phyloP scores from a whole-genome alignment of 208 protist species.

The Wallacemonas sp. region DNA sequence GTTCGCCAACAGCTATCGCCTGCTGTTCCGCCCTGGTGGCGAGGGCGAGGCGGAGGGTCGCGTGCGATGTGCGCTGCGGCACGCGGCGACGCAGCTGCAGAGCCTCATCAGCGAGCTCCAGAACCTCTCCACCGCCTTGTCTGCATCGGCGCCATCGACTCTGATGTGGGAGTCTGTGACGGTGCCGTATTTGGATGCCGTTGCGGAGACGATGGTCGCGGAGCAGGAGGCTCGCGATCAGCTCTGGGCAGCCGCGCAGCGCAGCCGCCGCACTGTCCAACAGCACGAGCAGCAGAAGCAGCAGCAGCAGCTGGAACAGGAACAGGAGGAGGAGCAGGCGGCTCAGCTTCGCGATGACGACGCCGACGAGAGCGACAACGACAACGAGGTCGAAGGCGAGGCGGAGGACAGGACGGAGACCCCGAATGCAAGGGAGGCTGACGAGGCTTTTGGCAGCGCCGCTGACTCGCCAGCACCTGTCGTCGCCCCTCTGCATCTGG shows the following conservation, averaged over 20 bases:
- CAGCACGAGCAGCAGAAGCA: background rate
- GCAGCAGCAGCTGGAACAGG: background rate
- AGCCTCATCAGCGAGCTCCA: background rate
- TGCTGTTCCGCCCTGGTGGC: background rate
- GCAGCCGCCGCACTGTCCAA: background rate
- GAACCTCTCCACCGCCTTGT: background rate
- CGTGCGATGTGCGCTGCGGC: background rate
- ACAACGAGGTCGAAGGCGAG: too few relatives aligned
- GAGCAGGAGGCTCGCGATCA: background rate
- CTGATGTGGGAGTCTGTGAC: background rate
- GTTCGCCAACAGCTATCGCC: background rate
- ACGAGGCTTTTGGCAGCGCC: background rate
- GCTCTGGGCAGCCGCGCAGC: background rate
- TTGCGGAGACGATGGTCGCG: background rate
- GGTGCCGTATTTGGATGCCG: background rate
- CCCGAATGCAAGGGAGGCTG: background rate
- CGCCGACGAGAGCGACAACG: too few relatives aligned
- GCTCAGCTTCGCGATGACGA: too few relatives aligned
- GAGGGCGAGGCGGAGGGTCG: background rate
- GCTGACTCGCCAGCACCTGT: too few relatives aligned
- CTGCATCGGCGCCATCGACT: background rate
- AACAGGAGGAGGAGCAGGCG: background rate
- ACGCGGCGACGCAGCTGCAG: constrained; percentile 6
- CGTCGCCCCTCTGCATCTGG: background rate
- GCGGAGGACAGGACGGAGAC: too few relatives aligned